Evolutionary conservation across 768 basidiomycete genomes (phyloP), one percentile per base, ranked within the genome.

Genomic region (Stropharia rugosoannulata): DNA sequence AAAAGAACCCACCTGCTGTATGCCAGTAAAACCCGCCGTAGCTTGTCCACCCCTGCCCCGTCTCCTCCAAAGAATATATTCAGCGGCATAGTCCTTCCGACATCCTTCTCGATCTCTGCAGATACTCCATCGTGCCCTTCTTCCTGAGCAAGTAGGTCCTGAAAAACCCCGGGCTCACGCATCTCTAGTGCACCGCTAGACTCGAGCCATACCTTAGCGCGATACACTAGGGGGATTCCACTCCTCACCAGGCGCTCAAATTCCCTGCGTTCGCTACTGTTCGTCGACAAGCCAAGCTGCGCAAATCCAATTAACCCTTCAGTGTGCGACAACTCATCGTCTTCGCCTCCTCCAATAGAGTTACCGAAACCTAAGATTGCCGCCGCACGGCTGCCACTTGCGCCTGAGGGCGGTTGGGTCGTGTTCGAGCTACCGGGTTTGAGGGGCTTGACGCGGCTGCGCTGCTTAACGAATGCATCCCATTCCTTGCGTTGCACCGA

Each of bases 1-100:
- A 53, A 46, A 48, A 38, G 27, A 2, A 73, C 90, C 66, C 54
- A 93, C 95, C 92, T 84, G 66, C 94, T 94, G 70, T 96, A 98
- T 0, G 95, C 97, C 45, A 80, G 82, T 72, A 99, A 76, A 37
- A 98, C 93, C 60, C 95, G 80, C 50, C 95, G 78, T 53, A 99
- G 73, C 73, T 99, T 99, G 49, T 86, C 82, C 11, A 98, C 95
- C 2, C 97, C 97, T 0, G 86, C 91, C 0, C 97, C 97, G 70
- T 97, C 95, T 0, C 96, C 94, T 0, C 94, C 97, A 73, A 98
- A 99, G 77, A 97, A 98, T 29, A 98, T 82, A 65, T 97, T 97
- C 42, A 93, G 72, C 0, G 95, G 95, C 89, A 96, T 89, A 63
- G 95, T 91, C 78, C 89, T 72, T 58, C 89, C 87, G 0, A 94